Evolutionary conservation across 768 basidiomycete species (phyloP), one percentile per base, ranked within the genome.

Genomic region (Trametes coccinea): DNA sequence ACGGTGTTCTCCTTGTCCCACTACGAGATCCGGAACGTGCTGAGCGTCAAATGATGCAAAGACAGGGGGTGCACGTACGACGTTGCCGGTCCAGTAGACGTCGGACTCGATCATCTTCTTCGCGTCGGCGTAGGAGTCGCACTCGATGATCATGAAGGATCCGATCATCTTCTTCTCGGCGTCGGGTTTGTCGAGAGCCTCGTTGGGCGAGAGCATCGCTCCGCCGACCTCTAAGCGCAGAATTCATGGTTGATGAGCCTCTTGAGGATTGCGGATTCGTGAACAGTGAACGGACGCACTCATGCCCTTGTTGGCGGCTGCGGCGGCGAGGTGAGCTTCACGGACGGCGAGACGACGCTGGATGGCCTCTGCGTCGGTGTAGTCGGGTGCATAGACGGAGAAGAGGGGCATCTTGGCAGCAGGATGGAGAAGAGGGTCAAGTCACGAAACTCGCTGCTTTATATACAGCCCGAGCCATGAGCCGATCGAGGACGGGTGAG

Each of bases 331-430:
- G 70, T 91, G 89, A 41, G 73, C 66, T 5, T 75, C 64, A 45
- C 88, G 77, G 6, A 89, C 84, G 1, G 79, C 77, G 61, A 87
- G 74, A 41, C 89, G 79, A n/a, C 80, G 79, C n/a, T 78, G 78
- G 47, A 84, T 79, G 6, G 83, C 81, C 5, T 80, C 87, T 52
- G 78, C 77, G 53, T 87, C 84, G 22, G 82, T 82, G 66, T 79
- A 82, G 68, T 90, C 89, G 5, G 87, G 88, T 1, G 87, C 86
- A 67, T 83, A 89, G 44, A 90, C 82, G 50, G 87, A 66, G 70
- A 85, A 86, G 34, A 53, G 49, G 8, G 62, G 62, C 62, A 64
- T 64, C 6, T 51, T 39, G 22, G 14, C 29, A 41, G 6, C 34
- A 37, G 30, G 57, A 14, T 9, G 16, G 11, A 33, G 48, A 34